Conservation (phyloP, 1,284 basidiomycete genomes). For the Microbotryum lychnidis-dioicae region DNA sequence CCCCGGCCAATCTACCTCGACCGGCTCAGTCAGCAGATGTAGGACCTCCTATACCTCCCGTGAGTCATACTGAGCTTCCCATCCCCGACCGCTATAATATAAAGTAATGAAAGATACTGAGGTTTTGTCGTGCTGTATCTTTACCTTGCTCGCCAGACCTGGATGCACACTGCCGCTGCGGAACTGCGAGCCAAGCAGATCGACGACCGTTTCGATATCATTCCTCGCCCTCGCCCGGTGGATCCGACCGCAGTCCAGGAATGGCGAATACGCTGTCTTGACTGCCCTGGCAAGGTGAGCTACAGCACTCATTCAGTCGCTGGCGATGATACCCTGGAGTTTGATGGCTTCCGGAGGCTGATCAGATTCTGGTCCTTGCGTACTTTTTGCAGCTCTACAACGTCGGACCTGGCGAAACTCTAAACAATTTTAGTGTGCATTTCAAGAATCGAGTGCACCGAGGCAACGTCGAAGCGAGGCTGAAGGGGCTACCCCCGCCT, state of each 20-base stretch:
- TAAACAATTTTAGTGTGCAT: slow-evolving; percentile 89
- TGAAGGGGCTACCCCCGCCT: slow-evolving; percentile 10
- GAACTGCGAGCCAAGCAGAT: slow-evolving; percentile 65
- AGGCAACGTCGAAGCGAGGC: slow-evolving; percentile 47
- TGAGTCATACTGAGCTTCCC: not conserved
- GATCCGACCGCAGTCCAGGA: slow-evolving; percentile 52
- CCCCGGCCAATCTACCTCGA: not conserved
- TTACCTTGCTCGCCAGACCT: not conserved
- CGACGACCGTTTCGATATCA: slow-evolving; percentile 71
- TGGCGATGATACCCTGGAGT: not conserved
- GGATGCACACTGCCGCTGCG: slow-evolving; percentile 47
- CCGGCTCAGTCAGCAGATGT: not conserved
- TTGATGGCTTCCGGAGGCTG: not conserved
- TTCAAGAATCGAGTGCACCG: slow-evolving; percentile 67
- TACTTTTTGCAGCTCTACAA: slow-evolving; percentile 64
- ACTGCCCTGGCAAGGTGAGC: slow-evolving; percentile 86
- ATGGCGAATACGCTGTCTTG: slow-evolving; percentile 88
- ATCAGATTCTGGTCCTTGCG: not conserved
- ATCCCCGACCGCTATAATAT: no score
- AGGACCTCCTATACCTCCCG: no score
- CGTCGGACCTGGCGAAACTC: slow-evolving; percentile 78
- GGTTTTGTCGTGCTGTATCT: no score
- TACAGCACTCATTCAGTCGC: not conserved
- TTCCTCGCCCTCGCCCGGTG: slow-evolving; percentile 47
- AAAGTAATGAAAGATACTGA: no score